These are phyloP conservation scores for Pouteria glomerata DNA, from an alignment of 148 eudicot species.

Conservation along the genomic window DNA sequence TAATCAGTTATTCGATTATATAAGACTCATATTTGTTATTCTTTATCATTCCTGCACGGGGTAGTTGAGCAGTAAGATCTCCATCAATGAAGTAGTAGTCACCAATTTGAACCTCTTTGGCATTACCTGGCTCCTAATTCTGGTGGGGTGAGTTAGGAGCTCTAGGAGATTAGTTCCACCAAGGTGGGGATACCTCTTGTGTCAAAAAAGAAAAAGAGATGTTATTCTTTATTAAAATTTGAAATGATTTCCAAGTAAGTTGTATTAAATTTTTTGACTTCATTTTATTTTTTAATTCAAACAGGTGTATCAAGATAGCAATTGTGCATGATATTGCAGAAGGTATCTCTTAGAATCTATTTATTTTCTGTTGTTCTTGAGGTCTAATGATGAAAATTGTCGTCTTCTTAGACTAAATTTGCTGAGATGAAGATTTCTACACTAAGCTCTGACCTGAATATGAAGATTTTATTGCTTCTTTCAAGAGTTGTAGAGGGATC, in stretches of 20 bases:
- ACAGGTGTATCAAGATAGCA: slow-evolving; percentile 95
- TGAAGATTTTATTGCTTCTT: not conserved
- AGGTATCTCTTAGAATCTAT: slow-evolving; percentile 44
- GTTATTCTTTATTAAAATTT: not conserved
- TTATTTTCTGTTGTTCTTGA: not conserved
- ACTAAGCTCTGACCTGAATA: not conserved
- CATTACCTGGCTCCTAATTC: too few relatives aligned
- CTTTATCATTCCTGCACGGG: too few relatives aligned
- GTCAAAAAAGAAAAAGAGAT: too few relatives aligned
- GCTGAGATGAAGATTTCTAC: not conserved
- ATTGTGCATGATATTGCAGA: slow-evolving; percentile 97
- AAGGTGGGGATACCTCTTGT: too few relatives aligned
- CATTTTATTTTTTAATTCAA: slow-evolving; percentile 8
- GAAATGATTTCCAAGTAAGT: not conserved
- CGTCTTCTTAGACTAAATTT: not conserved
- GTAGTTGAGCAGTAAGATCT: too few relatives aligned
- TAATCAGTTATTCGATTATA: not conserved
- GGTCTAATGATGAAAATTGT: not conserved
- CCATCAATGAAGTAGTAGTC: too few relatives aligned
- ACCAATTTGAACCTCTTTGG: too few relatives aligned
- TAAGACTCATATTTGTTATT: not conserved
- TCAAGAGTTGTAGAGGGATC: not conserved
- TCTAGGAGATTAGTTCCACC: too few relatives aligned
- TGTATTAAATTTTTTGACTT: not conserved
- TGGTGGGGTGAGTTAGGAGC: too few relatives aligned